Conservation (phyloP, 805 yeast genomes). For the Candida takata region DNA sequence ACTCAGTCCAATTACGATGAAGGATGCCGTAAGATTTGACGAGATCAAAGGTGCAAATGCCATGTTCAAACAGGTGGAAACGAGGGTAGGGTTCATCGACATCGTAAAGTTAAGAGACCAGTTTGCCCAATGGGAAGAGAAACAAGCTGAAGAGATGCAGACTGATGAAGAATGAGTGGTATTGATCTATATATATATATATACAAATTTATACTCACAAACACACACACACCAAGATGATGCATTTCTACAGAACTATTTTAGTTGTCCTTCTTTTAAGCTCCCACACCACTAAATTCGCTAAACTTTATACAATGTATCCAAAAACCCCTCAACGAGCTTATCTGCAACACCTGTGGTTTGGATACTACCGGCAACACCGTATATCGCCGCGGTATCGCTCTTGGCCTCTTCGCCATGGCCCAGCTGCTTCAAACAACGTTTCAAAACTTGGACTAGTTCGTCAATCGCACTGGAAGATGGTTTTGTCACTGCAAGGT, state of each 20-base stretch:
- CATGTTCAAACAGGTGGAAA: slow-evolving; percentile 41
- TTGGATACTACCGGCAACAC: slow-evolving; percentile 87
- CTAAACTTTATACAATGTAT: slow-evolving; percentile 58
- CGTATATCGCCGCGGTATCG: slow-evolving; percentile 86
- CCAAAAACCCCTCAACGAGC: slow-evolving; percentile 74
- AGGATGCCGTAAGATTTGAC: slow-evolving; percentile 39
- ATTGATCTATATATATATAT: too few species aligned
- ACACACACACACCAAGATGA: too few species aligned
- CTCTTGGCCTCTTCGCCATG: slow-evolving; percentile 27
- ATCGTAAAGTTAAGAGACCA: slow-evolving; percentile 37
- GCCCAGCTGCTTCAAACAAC: slow-evolving; percentile 18
- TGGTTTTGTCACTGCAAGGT: slow-evolving; percentile 77
- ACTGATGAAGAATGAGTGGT: neutral
- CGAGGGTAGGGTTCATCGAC: slow-evolving; percentile 47
- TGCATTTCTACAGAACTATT: neutral
- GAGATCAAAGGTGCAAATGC: slow-evolving; percentile 39
- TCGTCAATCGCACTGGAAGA: slow-evolving; percentile 56
- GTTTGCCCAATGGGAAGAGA: slow-evolving; percentile 23
- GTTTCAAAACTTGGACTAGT: slow-evolving; percentile 41
- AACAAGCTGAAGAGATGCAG: neutral
- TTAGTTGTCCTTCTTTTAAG: too few species aligned
- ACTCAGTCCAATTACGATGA: slow-evolving; percentile 42
- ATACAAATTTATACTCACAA: too few species aligned
- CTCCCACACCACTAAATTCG: too few species aligned
- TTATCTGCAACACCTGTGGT: slow-evolving; percentile 81